Evolutionary conservation across 2,329 filamentous ascomycete genomes (phyloP), one percentile per base, ranked within the genome.

Genomic region (Pseudogymnoascus sp.): DNA sequence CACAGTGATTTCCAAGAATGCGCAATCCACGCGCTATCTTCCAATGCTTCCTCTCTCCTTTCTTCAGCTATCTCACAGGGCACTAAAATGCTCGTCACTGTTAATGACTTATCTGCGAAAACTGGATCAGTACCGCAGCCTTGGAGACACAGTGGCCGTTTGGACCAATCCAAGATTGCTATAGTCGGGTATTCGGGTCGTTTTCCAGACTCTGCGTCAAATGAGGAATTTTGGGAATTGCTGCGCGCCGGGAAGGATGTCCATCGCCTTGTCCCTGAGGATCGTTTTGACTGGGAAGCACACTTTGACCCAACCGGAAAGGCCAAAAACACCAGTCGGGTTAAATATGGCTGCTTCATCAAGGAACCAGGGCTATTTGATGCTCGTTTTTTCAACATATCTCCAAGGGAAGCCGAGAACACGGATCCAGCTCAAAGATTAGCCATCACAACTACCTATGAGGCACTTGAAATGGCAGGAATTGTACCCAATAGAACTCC

Each of bases 321-420:
- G 74, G 81, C 78, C 46, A 86, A 88, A 74, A 92, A 91, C 77
- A 91, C 88, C 65, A 88, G 84, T 60, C 85, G 89, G 73, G 89
- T 88, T 0, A 87, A 86, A 3, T 90, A 85, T 67, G 89, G 89
- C 14, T 90, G 88, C 76, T 91, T 78, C 76, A 79, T 63, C 11
- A 84, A 90, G 65, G 83, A 90, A 66, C 88, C 89, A 0, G 88
- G 87, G 63, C 79, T 87, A 60, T 93, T 93, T 69, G 89, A 93
- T 68, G 86, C 88, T 19, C 81, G 86, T 0, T 92, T 93, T 77
- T 93, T 93, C 82, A 90, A 90, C 75, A 91, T 92, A 85, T 91
- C 89, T 28, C 89, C 89, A 8, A 84, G 87, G 67, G 89, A 92
- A 75, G 89, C 89, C 31, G 82, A 84, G 56, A 88, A 91, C 71